Evolutionary conservation across 169 alveolate genomes (phyloP).

Genomic region (Plasmodium inui): DNA sequence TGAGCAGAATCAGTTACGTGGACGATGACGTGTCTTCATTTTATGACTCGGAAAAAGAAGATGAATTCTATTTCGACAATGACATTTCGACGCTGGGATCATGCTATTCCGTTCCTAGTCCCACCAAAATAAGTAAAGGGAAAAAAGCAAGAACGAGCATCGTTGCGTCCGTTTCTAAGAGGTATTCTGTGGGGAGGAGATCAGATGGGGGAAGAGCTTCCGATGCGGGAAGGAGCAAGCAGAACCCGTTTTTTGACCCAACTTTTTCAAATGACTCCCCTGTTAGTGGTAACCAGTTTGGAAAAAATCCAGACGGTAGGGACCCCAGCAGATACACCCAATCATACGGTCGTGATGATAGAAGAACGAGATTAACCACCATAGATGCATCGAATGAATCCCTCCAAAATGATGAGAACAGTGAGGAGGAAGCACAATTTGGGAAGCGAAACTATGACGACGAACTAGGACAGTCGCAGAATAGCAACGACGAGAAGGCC

Average conservation of each 20-base stretch:
- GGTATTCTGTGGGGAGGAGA: not conserved
- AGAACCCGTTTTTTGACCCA: not conserved
- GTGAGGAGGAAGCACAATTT: not conserved
- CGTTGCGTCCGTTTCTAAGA: not conserved
- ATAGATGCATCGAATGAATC: not conserved
- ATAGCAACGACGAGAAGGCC: slow-evolving; percentile 27
- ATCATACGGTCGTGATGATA: not conserved
- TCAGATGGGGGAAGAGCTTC: not conserved
- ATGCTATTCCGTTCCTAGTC: slow-evolving; percentile 30
- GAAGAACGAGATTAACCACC: not conserved
- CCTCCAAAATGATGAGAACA: not conserved
- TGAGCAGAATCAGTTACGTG: slow-evolving; percentile 66
- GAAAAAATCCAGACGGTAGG: not conserved
- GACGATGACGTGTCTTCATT: slow-evolving; percentile 74
- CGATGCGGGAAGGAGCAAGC: not conserved
- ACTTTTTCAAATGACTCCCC: slow-evolving; percentile 7
- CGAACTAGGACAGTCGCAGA: not conserved
- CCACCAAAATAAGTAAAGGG: slow-evolving; percentile 9
- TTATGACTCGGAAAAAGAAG: slow-evolving; percentile 64
- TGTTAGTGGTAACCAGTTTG: not conserved
- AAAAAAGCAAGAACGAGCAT: slow-evolving; percentile 29
- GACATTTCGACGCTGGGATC: slow-evolving; percentile 61
- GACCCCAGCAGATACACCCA: not conserved
- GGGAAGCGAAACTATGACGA: not conserved
- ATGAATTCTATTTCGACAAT: slow-evolving; percentile 60